Conservation (phyloP, 768 basidiomycete genomes). For the Sutorius australiensis region DNA sequence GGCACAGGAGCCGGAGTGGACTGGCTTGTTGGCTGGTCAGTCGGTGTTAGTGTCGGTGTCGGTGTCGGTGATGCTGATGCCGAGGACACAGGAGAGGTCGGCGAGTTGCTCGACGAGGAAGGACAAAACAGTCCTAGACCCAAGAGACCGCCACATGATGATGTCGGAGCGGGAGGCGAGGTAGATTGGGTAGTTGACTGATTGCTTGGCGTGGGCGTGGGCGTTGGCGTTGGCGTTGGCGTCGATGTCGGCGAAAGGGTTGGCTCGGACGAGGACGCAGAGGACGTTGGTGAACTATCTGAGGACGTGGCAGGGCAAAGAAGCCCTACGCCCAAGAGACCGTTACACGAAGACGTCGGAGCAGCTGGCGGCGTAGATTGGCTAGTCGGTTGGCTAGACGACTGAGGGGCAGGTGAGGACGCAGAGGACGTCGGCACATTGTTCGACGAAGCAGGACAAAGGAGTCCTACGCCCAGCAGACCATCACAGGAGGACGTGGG, state of each 20-base stretch:
- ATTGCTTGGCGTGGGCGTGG: neutral
- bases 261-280: neutral
- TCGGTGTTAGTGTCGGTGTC: neutral
- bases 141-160: neutral
- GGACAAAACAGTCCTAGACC: neutral
- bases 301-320: neutral
- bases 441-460: neutral
- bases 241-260: neutral
- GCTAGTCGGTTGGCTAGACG: neutral
- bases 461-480: neutral
- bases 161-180: neutral
- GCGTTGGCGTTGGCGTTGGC: neutral
- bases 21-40: neutral
- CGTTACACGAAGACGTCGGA: neutral
- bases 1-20: neutral
- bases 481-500: slow-evolving; percentile 1
- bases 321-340: neutral
- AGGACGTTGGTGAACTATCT: neutral
- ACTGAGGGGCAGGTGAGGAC: neutral
- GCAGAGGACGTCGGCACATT: neutral
- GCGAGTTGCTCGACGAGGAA: neutral
- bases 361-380: neutral
- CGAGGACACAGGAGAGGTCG: neutral
- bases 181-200: neutral
- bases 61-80: no score